A percentile compares a stretch with the other conserved stretches of the same genome.
Conservation (phyloP, 1,284 basidiomycete species). For the Ustilago tritici region DNA sequence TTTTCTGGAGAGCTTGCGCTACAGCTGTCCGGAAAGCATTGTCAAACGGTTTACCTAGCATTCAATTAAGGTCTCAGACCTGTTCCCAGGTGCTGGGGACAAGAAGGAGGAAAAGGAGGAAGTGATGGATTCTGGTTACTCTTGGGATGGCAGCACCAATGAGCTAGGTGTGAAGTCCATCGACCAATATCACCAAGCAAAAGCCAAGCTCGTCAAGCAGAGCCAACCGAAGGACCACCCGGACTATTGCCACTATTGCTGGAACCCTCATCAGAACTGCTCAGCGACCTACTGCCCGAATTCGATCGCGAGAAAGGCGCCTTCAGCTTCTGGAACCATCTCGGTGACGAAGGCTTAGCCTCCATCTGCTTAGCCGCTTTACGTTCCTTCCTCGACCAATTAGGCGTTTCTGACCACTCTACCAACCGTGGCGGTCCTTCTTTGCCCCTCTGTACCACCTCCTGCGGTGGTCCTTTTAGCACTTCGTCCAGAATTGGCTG, state of each 20-base stretch:
- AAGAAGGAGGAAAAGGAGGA: too few species aligned
- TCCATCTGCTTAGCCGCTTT: not conserved
- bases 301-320: not conserved
- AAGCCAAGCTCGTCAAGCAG: not conserved
- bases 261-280: not conserved
- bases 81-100: too few species aligned
- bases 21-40: too few species aligned
- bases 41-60: too few species aligned
- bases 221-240: not conserved
- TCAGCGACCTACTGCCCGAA: not conserved
- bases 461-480: not conserved
- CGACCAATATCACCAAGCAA: not conserved
- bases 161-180: too few species aligned
- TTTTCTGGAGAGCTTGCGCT: too few species aligned
- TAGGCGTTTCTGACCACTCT: slow-evolving; percentile 8
- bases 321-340: not conserved
- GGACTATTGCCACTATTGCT: not conserved
- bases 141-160: too few species aligned
- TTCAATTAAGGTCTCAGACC: too few species aligned
- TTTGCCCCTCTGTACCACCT: not conserved
- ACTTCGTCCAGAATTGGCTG: not conserved
- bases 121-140: too few species aligned
- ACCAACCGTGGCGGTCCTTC: not conserved
- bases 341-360: not conserved
- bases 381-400: not conserved